Evolutionary conservation across 1,139 yeast species (phyloP), one percentile per base, ranked within the genome.

Genomic region (Suhomyces bokatorum): DNA sequence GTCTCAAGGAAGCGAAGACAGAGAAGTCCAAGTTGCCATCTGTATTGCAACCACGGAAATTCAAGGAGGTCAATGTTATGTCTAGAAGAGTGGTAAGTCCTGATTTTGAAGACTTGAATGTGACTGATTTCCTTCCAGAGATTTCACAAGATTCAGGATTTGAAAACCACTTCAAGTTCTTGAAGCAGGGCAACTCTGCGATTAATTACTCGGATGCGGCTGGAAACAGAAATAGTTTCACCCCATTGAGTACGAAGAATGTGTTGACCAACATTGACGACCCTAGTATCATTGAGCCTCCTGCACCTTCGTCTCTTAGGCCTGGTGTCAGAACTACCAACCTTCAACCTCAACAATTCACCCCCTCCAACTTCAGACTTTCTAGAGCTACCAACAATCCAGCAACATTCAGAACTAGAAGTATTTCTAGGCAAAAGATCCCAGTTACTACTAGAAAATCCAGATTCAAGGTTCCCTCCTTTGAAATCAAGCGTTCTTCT

Each of bases 111-210:
- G 75, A 71, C 42, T 57, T 70, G 31, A 59, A 72, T 32, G 69
- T 69, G 1, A 63, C 75, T 2, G 71, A 65, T 9, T 73, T 70
- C 46, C 64, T 75, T 46, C 79, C 80, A 3, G 78, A 75, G 48
- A 49, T 75, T 35, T 72, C 79, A 0, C 70, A 70, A 39, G 78
- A 73, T 50, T 74, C 79, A n/a, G 79, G 77, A 1, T 70, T 75
- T 51, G 76, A 65, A 33, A 61, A 60, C 43, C 72, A 69, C 43
- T 70, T 75, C 54, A 63, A 59, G 36, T 59, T 65, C 42, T 52
- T 66, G 37, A 56, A 55, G 29, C 55, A 52, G 15, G 59, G 56
- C 9, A 57, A 54, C 30, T 51, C 58, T 1, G 37, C 52, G 9
- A 42, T 53, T 33, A 56, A 56, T 38, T 54, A 57, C 36, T 53